Conservation (phyloP, 768 basidiomycete species). For the Mycena albidolilacea region DNA sequence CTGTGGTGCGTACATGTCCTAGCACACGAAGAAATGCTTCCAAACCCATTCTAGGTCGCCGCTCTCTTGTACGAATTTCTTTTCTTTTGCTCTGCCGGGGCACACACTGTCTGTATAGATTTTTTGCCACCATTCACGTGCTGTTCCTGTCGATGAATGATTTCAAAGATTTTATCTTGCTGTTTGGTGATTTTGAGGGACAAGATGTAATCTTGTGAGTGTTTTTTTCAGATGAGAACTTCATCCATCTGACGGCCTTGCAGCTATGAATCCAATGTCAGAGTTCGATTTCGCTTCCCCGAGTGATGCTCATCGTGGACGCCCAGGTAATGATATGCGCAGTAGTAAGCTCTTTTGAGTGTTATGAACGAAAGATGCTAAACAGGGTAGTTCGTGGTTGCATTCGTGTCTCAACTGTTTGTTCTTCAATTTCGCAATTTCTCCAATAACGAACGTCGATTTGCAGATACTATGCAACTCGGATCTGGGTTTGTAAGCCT, state of each 20-base stretch:
- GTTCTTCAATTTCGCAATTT: background rate
- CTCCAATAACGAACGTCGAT: too few relatives aligned
- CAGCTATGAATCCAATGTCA: background rate
- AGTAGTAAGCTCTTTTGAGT: background rate
- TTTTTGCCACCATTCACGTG: background rate
- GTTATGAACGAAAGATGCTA: background rate
- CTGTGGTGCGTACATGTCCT: background rate
- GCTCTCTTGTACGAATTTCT: background rate
- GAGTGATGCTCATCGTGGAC: background rate
- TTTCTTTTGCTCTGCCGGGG: background rate
- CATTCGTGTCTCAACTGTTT: constrained; percentile 3
- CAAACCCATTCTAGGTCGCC: background rate
- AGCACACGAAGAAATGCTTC: background rate
- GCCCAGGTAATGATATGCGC: background rate
- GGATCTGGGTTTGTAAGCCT: background rate
- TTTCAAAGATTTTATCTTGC: background rate
- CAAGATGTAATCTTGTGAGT: background rate
- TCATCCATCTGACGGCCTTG: background rate
- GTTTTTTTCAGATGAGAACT: background rate
- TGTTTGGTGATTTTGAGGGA: background rate
- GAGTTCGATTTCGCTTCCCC: background rate
- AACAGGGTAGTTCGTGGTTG: background rate
- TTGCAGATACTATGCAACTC: background rate
- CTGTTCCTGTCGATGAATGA: background rate
- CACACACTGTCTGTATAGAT: background rate